These are phyloP conservation scores for Polyplosphaeria fusca DNA, from an alignment of 495 filamentous ascomycete species.

Conservation along the genomic window DNA sequence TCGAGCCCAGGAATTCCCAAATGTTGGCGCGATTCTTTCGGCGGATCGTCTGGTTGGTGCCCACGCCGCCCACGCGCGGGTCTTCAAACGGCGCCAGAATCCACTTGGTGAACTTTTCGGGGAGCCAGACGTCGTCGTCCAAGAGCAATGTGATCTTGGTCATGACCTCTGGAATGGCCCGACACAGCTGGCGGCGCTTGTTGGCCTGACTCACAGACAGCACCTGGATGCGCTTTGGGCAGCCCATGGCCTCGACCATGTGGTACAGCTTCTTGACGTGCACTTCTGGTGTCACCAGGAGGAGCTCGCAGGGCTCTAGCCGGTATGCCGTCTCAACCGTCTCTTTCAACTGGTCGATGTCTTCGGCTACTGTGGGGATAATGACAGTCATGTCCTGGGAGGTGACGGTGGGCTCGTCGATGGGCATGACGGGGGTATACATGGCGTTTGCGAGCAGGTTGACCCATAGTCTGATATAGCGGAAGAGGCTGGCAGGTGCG, in stretches of 20 bases:
- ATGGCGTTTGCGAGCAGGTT: conserved; percentile 59
- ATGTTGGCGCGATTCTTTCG: conserved; percentile 58
- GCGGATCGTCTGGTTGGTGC: conserved; percentile 75
- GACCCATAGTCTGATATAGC: conserved; percentile 62
- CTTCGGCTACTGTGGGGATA: conserved; percentile 65
- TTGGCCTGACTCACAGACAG: conserved; percentile 54
- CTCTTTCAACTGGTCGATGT: conserved; percentile 56
- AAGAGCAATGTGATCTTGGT: conserved; percentile 77
- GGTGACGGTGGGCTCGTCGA: conserved; percentile 61
- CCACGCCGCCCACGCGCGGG: conserved; percentile 71
- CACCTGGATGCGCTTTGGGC: conserved; percentile 46
- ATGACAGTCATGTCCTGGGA: conserved; percentile 71
- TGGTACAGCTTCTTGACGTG: conserved; percentile 54
- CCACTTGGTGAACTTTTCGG: conserved; percentile 70
- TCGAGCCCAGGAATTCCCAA: conserved; percentile 75
- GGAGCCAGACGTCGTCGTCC: conserved; percentile 88
- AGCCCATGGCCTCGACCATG: conserved; percentile 45
- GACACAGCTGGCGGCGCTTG: conserved; percentile 80
- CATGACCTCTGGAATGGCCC: conserved; percentile 70
- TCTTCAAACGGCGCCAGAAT: conserved; percentile 83
- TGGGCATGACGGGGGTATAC: conserved; percentile 60
- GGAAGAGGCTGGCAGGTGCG: conserved; percentile 23
- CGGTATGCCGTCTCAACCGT: conserved; percentile 59
- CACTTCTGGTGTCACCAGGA: conserved; percentile 64
- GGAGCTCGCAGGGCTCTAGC: conserved; percentile 55